Percentiles rank a stretch among this genome's conserved stretches.
Evolutionary conservation across 2,329 filamentous ascomycete genomes (phyloP).

Genomic region (Corinectria fuckeliana): DNA sequence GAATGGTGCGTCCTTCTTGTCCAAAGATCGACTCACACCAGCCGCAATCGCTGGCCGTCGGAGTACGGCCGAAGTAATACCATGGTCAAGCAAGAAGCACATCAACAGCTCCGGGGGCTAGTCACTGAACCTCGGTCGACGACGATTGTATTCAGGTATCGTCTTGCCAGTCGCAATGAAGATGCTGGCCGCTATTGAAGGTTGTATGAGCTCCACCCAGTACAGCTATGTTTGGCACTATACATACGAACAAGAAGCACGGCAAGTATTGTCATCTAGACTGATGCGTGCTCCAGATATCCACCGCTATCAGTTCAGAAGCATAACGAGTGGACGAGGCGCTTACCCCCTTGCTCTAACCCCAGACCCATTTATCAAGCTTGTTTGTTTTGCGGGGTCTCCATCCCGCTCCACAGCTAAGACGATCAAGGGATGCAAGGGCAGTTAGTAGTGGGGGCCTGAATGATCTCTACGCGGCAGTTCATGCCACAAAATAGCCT

Average conservation of each 20-base stretch:
- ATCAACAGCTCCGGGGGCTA: not conserved
- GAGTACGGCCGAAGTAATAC: constrained; percentile 9
- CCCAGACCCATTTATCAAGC: constrained; percentile 1
- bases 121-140: not conserved
- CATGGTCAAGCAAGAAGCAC: not conserved
- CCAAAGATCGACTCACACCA: not conserved
- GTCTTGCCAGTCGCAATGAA: not conserved
- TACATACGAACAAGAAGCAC: not conserved
- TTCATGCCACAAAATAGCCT: too few species aligned
- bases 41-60: constrained; percentile 11
- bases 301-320: too few species aligned
- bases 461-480: not conserved
- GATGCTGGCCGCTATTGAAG: too few species aligned
- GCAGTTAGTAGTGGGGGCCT: not conserved
- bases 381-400: constrained; percentile 9
- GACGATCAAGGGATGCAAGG: not conserved
- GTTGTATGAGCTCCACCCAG: not conserved
- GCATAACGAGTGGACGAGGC: not conserved
- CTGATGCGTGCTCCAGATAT: too few species aligned
- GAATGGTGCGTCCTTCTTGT: not conserved
- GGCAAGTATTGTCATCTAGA: not conserved
- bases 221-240: not conserved
- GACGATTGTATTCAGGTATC: not conserved
- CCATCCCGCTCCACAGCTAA: constrained; percentile 3
- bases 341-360: not conserved